Base-by-base conservation (phyloP, 2,329 filamentous ascomycete species). In the Aulographum hederae region DNA sequence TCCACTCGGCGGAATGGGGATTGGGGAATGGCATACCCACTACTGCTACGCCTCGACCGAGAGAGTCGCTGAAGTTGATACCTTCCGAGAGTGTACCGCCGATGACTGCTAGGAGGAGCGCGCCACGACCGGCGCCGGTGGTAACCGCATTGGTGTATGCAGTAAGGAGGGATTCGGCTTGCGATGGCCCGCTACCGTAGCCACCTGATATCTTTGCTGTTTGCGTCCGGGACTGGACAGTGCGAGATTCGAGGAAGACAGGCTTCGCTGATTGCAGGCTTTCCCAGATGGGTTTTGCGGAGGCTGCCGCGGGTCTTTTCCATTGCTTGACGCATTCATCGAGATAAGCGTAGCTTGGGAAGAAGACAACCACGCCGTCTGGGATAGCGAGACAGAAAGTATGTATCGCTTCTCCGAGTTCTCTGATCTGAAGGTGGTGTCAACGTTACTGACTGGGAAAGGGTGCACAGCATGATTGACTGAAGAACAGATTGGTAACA, bases 11-110 rank as follows among this genome's bases (percentile, higher is more conserved):
- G 6, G 78, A 82, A 42, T 79, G 71, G 32, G 84, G 73, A 43
- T 95, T 98, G 0, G 89, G 84, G 43, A 91, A 98, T 0, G 89
- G 89, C 3, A 98, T 59, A 0, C 89, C 89, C 11, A 95, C 70
- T n/a, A 95, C 78, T 11, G 92, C 61, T 6, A 98, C 84, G 33
- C 80, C 86, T 17, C 89, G 74, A 2, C 89, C 89, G 1, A 98
- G 70, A 3, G 67, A 65, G 54, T 98, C 85, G 1, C 81, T 86
- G 57, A 98, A 98, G 55, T 98, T 98, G 58, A 98, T 98, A 40
- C 89, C 89, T 55, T 98, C 89, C 35, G 81, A 92, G 57, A 98
- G 76, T 42, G 86, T 92, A 11, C 89, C 89, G 33, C 86, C 86
- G 3, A 98, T 77, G 3, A 98, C 85, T 33, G 82, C 85, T 17